These are phyloP conservation scores for Trametes hirsuta DNA, from an alignment of 1,284 basidiomycete species.

Conservation along the genomic window DNA sequence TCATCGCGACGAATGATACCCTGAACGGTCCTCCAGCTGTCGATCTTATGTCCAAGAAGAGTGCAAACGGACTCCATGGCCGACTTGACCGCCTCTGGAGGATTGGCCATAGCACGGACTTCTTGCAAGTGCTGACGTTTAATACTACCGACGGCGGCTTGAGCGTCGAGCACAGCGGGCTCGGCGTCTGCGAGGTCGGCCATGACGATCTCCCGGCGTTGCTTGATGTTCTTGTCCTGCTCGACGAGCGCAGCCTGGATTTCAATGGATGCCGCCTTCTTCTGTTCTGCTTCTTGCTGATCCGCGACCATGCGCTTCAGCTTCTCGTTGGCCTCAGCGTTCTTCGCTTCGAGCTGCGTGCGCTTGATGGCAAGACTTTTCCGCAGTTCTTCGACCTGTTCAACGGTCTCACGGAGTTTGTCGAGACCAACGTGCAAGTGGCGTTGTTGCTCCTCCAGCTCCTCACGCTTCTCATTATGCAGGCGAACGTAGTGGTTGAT, in stretches of 20 bases:
- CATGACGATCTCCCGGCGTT: conserved; percentile 89
- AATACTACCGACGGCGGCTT: conserved; percentile 96
- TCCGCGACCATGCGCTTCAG: conserved; percentile 98
- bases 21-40: conserved; percentile 97
- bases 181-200: conserved; percentile 97
- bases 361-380: conserved; percentile 96
- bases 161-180: conserved; percentile 94
- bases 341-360: conserved; percentile 90
- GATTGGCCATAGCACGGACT: conserved; percentile 98
- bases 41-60: conserved; percentile 95
- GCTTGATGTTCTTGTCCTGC: conserved; percentile 89
- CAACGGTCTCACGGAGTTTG: conserved; percentile 94
- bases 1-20: conserved; percentile 96
- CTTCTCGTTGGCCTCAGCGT: conserved; percentile 96
- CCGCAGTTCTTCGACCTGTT: conserved; percentile 94
- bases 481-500: conserved; percentile 98
- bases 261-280: conserved; percentile 95
- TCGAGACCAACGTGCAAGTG: conserved; percentile 98
- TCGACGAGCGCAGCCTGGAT: conserved; percentile 93
- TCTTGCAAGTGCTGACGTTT: conserved; percentile 97
- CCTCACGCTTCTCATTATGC: conserved; percentile 97
- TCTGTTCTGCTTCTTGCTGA: conserved; percentile 98
- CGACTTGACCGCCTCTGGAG: conserved; percentile 95
- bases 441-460: conserved; percentile 97
- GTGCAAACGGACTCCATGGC: conserved; percentile 99